Percentiles rank a stretch among this genome's conserved stretches.
Conservation (phyloP, 495 filamentous ascomycete species). For the Bryoglossum gracile region DNA sequence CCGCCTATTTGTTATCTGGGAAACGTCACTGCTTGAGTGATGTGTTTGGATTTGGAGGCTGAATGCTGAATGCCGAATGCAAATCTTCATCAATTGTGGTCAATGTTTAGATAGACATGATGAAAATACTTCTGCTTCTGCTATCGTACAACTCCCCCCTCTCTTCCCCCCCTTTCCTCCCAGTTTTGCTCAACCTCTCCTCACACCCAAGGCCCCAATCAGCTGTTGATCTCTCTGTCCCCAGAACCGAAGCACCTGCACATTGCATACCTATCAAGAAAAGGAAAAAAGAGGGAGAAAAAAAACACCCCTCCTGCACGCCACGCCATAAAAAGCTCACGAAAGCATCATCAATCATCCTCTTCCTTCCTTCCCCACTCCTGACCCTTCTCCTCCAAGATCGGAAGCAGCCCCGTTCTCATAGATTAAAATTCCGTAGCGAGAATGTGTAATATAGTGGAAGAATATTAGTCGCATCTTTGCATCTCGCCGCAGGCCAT, state of each 20-base stretch:
- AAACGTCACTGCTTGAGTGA: no score
- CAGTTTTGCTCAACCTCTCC: not conserved
- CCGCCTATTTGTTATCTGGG: not conserved
- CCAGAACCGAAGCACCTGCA: not conserved
- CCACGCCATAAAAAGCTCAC: not conserved
- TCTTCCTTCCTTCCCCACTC: not conserved
- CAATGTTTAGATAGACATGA: no score
- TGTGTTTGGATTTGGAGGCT: no score
- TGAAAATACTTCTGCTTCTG: no score
- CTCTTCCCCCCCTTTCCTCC: not conserved
- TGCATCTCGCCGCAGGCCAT: constrained; percentile 17
- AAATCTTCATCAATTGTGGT: not conserved
- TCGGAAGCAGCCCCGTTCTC: constrained; percentile 3
- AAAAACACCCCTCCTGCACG: not conserved
- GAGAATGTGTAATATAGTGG: constrained; percentile 13
- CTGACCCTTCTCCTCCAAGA: not conserved
- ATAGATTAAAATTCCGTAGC: constrained; percentile 14
- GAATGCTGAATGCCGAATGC: no score
- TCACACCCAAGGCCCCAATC: not conserved
- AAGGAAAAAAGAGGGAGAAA: constrained; percentile 6
- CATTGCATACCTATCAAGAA: not conserved
- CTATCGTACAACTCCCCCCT: not conserved
- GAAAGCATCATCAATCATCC: not conserved
- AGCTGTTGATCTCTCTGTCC: not conserved
- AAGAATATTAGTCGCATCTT: constrained; percentile 8